Conservation (phyloP, 1,284 basidiomycete genomes). For the Ceratobasidium sp. region DNA sequence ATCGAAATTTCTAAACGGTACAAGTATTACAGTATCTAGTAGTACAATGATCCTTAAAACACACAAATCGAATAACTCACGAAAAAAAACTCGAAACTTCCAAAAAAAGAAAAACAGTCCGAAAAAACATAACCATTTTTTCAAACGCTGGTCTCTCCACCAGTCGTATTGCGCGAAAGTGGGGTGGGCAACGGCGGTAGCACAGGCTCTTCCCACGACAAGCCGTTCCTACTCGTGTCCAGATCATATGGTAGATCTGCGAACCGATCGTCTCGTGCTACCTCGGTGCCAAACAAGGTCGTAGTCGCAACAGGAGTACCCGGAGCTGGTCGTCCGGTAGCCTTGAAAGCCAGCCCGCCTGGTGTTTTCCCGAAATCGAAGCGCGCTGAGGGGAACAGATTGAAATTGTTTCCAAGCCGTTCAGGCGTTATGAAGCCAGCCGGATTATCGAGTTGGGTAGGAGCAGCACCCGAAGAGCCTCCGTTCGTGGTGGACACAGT, state of each 20-base stretch:
- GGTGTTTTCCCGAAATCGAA: conserved; percentile 35
- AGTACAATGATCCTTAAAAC: conserved; percentile 28
- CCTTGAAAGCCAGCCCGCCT: conserved; percentile 36
- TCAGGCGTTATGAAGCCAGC: conserved; percentile 36
- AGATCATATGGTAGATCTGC: conserved; percentile 41
- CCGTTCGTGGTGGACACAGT: not conserved
- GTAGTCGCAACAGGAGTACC: conserved; percentile 32
- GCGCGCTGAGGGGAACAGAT: conserved; percentile 15
- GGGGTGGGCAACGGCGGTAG: conserved; percentile 16
- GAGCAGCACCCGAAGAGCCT: not conserved
- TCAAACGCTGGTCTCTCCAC: not conserved
- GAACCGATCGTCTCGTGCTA: conserved; percentile 34
- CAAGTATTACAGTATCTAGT: conserved; percentile 18
- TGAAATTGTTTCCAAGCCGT: conserved; percentile 28
- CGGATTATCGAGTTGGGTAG: conserved; percentile 1
- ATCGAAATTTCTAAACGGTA: conserved; percentile 1
- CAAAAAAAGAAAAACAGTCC: conserved; percentile 7
- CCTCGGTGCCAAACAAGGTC: conserved; percentile 40
- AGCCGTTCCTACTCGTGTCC: conserved; percentile 18
- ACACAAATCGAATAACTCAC: conserved; percentile 7
- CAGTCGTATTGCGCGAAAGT: conserved; percentile 2
- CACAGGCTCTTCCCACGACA: conserved; percentile 30
- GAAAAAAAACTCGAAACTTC: not conserved
- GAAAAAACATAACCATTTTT: not conserved
- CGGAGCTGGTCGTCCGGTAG: conserved; percentile 32